Conservation (phyloP, 257 asterid genomes). For the Verbascum thapsus region DNA sequence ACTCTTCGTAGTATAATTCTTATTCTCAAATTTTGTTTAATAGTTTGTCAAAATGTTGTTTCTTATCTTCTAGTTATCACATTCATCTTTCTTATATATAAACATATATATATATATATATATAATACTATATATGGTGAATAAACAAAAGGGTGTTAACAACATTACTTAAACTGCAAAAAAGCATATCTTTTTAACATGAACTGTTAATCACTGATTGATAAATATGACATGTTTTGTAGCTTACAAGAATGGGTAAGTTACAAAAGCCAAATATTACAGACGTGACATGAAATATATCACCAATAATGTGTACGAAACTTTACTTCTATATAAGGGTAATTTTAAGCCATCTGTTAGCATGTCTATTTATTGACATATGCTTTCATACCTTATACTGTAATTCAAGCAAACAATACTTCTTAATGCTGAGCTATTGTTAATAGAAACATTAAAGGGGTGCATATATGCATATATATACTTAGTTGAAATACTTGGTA, state of each 20-base stretch:
- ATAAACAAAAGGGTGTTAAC: background rate
- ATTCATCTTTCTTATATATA: slow-evolving; percentile 1
- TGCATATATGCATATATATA: too few relatives aligned
- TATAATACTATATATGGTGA: background rate
- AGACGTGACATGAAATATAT: background rate
- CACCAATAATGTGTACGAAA: slow-evolving; percentile 19
- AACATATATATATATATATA: background rate
- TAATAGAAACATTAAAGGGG: too few relatives aligned
- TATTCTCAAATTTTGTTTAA: background rate
- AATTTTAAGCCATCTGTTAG: background rate
- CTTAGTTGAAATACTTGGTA: too few relatives aligned
- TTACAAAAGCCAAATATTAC: background rate
- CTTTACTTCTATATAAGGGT: slow-evolving; percentile 16
- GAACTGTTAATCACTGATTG: slow-evolving; percentile 15
- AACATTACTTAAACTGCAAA: slow-evolving; percentile 27
- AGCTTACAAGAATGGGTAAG: slow-evolving; percentile 31
- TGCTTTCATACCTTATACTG: background rate
- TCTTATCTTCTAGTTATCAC: background rate
- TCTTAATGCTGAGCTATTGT: background rate
- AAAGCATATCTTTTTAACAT: background rate
- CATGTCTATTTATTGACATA: background rate
- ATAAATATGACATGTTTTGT: background rate
- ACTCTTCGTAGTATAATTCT: background rate
- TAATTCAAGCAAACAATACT: background rate
- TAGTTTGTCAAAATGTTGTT: background rate